Conservation (phyloP, 1,284 basidiomycete species). For the Ustilago esculenta region DNA sequence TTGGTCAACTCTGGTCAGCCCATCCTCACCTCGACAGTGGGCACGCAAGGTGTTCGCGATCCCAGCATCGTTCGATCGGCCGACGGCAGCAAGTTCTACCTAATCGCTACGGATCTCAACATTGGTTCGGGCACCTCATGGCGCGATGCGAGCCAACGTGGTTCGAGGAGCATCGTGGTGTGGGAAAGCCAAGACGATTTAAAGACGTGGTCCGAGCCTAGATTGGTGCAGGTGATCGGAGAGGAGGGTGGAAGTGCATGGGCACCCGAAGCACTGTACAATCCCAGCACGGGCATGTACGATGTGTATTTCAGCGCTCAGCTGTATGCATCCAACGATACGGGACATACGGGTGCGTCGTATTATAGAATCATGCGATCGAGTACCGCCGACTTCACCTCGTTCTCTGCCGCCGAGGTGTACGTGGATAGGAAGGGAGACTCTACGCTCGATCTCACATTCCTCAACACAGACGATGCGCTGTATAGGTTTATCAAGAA, state of each 20-base stretch:
- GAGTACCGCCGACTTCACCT: conserved; percentile 16
- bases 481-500: conserved; percentile 33
- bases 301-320: conserved; percentile 18
- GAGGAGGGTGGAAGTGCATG: conserved; percentile 11
- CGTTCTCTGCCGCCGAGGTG: conserved; percentile 3
- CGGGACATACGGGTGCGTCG: neutral
- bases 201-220: conserved; percentile 2
- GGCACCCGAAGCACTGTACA: conserved; percentile 27
- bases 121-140: conserved; percentile 16
- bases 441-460: conserved; percentile 14
- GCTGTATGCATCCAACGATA: conserved; percentile 3
- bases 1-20: conserved; percentile 15
- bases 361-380: conserved; percentile 21
- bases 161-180: conserved; percentile 14
- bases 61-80: conserved; percentile 12
- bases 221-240: conserved; percentile 6
- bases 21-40: conserved; percentile 19
- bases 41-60: conserved; percentile 16
- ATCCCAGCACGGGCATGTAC: conserved; percentile 4
- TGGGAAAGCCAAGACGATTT: conserved; percentile 18
- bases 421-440: conserved; percentile 17
- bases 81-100: conserved; percentile 16
- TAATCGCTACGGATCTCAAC: conserved; percentile 21
- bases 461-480: conserved; percentile 4
- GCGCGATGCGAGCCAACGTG: neutral